These are phyloP conservation scores for Herpotrichia juniperi DNA, from an alignment of 2,329 filamentous ascomycete genomes.

Conservation along the genomic window DNA sequence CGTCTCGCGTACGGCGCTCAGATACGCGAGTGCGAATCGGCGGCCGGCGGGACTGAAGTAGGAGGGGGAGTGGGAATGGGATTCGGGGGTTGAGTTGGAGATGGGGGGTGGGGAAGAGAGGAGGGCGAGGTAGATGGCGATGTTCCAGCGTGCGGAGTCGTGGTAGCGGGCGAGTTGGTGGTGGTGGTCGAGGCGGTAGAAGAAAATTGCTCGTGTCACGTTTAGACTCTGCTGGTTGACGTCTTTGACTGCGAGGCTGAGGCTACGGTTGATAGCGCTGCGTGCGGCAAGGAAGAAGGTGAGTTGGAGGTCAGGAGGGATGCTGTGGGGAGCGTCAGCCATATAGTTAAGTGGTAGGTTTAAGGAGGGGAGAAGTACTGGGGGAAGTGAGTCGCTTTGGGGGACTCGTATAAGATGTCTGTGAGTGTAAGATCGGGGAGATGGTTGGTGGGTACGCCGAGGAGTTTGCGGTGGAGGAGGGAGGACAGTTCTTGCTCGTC, in stretches of 20 bases:
- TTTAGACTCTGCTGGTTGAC: slow-evolving; percentile 11
- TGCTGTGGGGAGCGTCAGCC: slow-evolving; percentile 4
- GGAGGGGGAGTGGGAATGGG: slow-evolving; percentile 13
- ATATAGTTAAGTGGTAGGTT: not conserved
- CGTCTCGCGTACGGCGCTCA: slow-evolving; percentile 27
- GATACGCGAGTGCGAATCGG: slow-evolving; percentile 22
- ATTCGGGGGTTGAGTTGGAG: not conserved
- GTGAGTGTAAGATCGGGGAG: slow-evolving; percentile 13
- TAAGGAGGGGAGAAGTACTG: slow-evolving; percentile 9
- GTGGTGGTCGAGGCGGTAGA: slow-evolving; percentile 20
- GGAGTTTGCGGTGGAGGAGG: slow-evolving; percentile 13
- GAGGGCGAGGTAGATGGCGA: slow-evolving; percentile 23
- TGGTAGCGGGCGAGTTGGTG: slow-evolving; percentile 32
- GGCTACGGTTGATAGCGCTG: slow-evolving; percentile 5
- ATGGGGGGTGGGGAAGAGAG: slow-evolving; percentile 7
- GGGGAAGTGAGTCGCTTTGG: slow-evolving; percentile 7
- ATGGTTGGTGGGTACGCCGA: slow-evolving; percentile 13
- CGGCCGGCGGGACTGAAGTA: slow-evolving; percentile 4
- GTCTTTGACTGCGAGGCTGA: slow-evolving; percentile 17
- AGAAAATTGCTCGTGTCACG: slow-evolving; percentile 28
- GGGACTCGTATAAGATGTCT: slow-evolving; percentile 16
- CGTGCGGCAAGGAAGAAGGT: slow-evolving; percentile 25
- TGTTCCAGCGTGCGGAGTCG: slow-evolving; percentile 29
- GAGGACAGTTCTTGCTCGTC: slow-evolving; percentile 3
- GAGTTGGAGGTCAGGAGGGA: slow-evolving; percentile 28